Percentiles rank a stretch among this genome's conserved stretches.
Conservation (phyloP, 768 basidiomycete genomes). For the Russula lepida region DNA sequence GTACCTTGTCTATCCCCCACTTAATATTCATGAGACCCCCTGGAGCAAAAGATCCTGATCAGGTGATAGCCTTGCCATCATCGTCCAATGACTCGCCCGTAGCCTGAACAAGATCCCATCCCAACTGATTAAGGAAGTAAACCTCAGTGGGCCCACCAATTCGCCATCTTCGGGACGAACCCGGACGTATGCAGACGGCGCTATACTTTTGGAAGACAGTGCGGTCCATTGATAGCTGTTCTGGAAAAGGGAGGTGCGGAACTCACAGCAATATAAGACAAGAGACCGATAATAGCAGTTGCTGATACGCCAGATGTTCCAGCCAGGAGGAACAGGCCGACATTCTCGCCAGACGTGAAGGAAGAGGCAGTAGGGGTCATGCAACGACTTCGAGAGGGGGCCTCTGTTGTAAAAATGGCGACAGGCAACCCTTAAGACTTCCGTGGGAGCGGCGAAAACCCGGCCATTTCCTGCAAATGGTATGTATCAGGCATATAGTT, state of each 20-base stretch:
- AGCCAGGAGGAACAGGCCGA: slow-evolving; percentile 24
- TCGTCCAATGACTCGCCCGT: slow-evolving; percentile 8
- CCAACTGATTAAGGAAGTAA: slow-evolving; percentile 25
- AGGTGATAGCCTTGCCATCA: not conserved
- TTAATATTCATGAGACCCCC: slow-evolving; percentile 33
- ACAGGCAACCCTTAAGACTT: not conserved
- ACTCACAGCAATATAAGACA: slow-evolving; percentile 23
- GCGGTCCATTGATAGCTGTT: not conserved
- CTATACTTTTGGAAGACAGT: slow-evolving; percentile 14
- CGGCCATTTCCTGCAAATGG: not conserved
- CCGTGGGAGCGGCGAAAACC: not conserved
- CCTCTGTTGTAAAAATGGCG: not conserved
- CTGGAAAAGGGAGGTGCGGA: not conserved
- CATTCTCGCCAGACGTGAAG: slow-evolving; percentile 22
- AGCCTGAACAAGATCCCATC: slow-evolving; percentile 26
- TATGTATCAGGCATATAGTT: not conserved
- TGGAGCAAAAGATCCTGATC: slow-evolving; percentile 6
- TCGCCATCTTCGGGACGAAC: slow-evolving; percentile 17
- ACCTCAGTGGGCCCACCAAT: slow-evolving; percentile 22
- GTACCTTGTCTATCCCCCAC: slow-evolving; percentile 29
- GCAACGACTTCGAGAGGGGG: not conserved
- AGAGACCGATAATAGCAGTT: slow-evolving; percentile 19
- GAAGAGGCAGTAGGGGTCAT: not conserved
- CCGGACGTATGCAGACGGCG: slow-evolving; percentile 14
- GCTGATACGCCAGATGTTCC: slow-evolving; percentile 22